A percentile compares a stretch with the other conserved stretches of the same genome.
Conservation (phyloP, 2,329 filamentous ascomycete genomes). For the Ophiocordyceps camponoti-leonardi region DNA sequence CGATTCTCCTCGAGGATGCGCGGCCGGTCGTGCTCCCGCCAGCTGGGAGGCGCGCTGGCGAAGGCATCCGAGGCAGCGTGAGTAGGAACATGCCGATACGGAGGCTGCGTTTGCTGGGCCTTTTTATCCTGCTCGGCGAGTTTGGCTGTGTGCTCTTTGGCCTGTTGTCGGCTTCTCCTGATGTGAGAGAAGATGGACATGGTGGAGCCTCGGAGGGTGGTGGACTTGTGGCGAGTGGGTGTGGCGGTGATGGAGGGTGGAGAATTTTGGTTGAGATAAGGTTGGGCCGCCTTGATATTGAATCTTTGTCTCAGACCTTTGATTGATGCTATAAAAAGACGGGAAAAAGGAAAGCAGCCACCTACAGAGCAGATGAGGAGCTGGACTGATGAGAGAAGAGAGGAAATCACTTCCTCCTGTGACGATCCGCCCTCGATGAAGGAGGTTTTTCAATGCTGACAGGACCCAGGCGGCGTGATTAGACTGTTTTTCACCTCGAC, state of each 20-base stretch:
- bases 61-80: conserved; percentile 44
- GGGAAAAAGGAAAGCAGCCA: too few relatives aligned
- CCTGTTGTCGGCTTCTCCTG: conserved; percentile 32
- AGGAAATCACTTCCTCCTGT: neutral
- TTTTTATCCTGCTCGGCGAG: conserved; percentile 27
- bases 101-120: conserved; percentile 16
- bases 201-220: neutral
- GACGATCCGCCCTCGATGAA: neutral
- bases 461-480: neutral
- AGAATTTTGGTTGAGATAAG: neutral
- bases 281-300: neutral
- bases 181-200: conserved; percentile 44
- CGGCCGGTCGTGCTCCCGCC: conserved; percentile 26
- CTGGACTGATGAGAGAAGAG: neutral
- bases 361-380: too few relatives aligned
- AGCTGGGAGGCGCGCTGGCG: conserved; percentile 32
- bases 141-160: conserved; percentile 35
- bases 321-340: neutral
- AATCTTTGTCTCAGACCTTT: neutral
- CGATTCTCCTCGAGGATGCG: conserved; percentile 33
- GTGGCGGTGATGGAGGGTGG: neutral
- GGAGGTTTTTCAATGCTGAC: neutral
- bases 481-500: neutral
- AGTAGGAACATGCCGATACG: conserved; percentile 43
- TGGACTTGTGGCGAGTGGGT: neutral